Percentiles rank a stretch among this genome's conserved stretches.
These are phyloP conservation scores for Entomortierella beljakovae DNA, from an alignment of 192 early-diverging fungal species.

Conservation along the genomic window DNA sequence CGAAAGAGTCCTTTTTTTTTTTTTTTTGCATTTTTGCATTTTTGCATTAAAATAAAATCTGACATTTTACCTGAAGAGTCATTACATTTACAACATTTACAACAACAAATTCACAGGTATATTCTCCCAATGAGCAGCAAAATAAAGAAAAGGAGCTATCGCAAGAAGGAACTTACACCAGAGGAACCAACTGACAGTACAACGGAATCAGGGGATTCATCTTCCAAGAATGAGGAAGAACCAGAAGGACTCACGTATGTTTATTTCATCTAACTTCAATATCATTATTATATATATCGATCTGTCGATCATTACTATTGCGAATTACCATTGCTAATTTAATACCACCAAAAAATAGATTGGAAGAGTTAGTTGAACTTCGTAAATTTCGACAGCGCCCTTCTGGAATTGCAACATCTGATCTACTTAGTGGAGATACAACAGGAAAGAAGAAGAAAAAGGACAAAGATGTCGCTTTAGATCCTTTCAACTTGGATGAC, in stretches of 20 bases:
- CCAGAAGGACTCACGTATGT: slow-evolving; percentile 45
- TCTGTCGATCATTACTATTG: no score
- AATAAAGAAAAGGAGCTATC: slow-evolving; percentile 43
- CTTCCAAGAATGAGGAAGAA: slow-evolving; percentile 18
- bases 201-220: neutral
- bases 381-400: slow-evolving; percentile 67
- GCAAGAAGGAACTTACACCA: slow-evolving; percentile 39
- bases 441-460: slow-evolving; percentile 65
- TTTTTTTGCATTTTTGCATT: neutral
- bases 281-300: no score
- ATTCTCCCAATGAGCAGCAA: slow-evolving; percentile 40
- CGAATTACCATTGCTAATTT: no score
- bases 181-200: slow-evolving; percentile 10
- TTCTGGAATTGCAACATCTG: slow-evolving; percentile 66
- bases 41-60: neutral
- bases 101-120: neutral
- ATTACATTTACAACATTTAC: neutral
- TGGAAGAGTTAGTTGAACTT: slow-evolving; percentile 70
- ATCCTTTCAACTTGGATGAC: slow-evolving; percentile 65
- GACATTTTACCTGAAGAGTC: neutral
- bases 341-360: slow-evolving; percentile 11
- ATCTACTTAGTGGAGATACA: slow-evolving; percentile 66
- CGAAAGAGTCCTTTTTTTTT: neutral
- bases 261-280: neutral
- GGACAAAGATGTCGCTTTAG: slow-evolving; percentile 58